A percentile compares a stretch with the other conserved stretches of the same genome.
These are phyloP conservation scores for Coelastrella sp. DNA, from an alignment of 139 green algal species.

Conservation along the genomic window DNA sequence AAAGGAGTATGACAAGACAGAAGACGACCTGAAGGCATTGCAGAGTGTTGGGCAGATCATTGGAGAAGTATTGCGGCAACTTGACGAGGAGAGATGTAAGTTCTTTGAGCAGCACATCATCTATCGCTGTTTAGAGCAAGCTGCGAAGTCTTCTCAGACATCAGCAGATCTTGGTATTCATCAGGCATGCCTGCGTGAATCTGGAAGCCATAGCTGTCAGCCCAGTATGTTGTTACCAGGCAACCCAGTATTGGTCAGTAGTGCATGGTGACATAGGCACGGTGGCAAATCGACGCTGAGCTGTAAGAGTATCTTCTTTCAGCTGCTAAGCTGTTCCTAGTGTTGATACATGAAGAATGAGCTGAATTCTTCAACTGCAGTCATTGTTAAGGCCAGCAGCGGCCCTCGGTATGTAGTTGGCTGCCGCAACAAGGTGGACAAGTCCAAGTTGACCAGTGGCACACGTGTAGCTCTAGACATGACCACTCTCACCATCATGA, in stretches of 20 bases:
- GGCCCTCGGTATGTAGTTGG: slow-evolving; percentile 98
- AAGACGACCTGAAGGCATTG: slow-evolving; percentile 98
- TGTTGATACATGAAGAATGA: too few relatives aligned
- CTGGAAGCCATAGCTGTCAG: too few relatives aligned
- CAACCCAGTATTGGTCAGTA: too few relatives aligned
- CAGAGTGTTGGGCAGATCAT: slow-evolving; percentile 99
- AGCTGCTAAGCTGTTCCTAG: too few relatives aligned
- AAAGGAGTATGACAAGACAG: slow-evolving; percentile 98
- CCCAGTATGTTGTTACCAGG: too few relatives aligned
- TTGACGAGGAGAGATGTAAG: slow-evolving; percentile 98
- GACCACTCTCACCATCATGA: slow-evolving; percentile 99
- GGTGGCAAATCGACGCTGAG: too few relatives aligned
- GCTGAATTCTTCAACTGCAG: too few relatives aligned
- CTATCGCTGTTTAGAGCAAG: too few relatives aligned
- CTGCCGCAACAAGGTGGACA: slow-evolving; percentile 96
- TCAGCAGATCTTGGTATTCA: too few relatives aligned
- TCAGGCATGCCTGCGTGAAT: too few relatives aligned
- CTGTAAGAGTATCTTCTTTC: too few relatives aligned
- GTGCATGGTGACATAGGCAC: too few relatives aligned
- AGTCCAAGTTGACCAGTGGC: slow-evolving; percentile 89
- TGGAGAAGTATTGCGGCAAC: slow-evolving; percentile 96
- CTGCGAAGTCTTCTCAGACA: not conserved
- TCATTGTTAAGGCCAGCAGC: slow-evolving; percentile 99
- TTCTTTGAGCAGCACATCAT: slow-evolving; percentile 28
- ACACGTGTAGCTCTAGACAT: slow-evolving; percentile 98